Percentiles rank a stretch among this genome's conserved stretches.
Evolutionary conservation across 306 rosid species (phyloP).

Genomic region (Castanea crenata): DNA sequence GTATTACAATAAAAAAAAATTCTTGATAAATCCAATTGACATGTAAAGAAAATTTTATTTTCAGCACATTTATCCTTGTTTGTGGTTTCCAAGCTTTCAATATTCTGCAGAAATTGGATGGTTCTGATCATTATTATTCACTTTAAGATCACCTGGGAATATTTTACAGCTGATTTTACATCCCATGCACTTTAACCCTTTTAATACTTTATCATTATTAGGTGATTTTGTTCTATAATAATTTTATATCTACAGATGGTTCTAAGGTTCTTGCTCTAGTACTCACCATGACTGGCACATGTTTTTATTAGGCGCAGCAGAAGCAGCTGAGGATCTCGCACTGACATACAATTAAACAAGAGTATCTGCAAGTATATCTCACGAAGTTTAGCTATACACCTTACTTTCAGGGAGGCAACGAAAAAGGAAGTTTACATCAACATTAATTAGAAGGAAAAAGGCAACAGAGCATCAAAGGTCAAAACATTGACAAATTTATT

Average conservation of each 20-base stretch:
- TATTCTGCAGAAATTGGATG: slow-evolving; percentile 7
- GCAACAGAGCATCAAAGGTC: neutral
- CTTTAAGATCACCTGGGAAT: neutral
- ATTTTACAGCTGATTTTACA: neutral
- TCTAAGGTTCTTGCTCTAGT: neutral
- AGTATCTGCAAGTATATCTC: slow-evolving; percentile 60
- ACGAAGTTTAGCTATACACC: slow-evolving; percentile 6
- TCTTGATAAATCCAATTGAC: neutral
- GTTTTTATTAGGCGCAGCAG: slow-evolving; percentile 78
- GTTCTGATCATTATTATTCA: neutral
- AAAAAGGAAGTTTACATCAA: neutral
- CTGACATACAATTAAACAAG: slow-evolving; percentile 92
- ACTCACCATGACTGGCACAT: slow-evolving; percentile 85
- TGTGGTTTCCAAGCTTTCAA: neutral
- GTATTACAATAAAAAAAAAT: neutral
- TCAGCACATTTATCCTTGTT: neutral
- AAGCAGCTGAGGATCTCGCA: slow-evolving; percentile 83
- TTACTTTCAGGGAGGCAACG: no score
- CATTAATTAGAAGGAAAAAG: slow-evolving; percentile 15
- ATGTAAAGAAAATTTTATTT: neutral
- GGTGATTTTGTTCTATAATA: slow-evolving; percentile 10
- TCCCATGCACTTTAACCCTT: neutral
- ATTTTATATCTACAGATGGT: slow-evolving; percentile 8
- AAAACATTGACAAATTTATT: neutral
- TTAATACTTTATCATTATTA: neutral